Percentiles rank a stretch among this genome's conserved stretches.
Evolutionary conservation across 2,329 filamentous ascomycete species (phyloP).

Genomic region (Fusarium sp.): DNA sequence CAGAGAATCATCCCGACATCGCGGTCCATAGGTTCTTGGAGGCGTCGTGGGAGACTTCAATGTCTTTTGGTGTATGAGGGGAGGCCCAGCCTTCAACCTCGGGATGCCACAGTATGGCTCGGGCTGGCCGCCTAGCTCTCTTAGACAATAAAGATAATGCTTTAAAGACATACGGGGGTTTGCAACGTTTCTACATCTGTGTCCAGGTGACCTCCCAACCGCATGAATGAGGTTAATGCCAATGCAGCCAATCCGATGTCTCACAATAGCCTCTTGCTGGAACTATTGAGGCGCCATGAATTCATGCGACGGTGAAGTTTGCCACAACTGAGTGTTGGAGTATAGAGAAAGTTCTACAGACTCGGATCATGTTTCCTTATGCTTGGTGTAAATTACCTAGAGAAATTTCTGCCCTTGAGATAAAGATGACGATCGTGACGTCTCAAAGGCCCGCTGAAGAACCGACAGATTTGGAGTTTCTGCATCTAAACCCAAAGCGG

Average conservation of each 20-base stretch:
- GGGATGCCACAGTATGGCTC: not conserved
- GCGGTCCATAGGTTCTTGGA: not conserved
- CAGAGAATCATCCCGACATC: not conserved
- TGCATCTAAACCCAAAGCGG: slow-evolving; percentile 34
- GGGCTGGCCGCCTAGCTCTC: not conserved
- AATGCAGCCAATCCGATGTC: slow-evolving; percentile 4
- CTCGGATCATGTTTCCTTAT: not conserved
- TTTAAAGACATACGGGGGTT: not conserved
- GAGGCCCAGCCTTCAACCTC: not conserved
- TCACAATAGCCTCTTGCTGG: not conserved
- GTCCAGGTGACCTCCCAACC: not conserved
- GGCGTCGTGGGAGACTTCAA: not conserved
- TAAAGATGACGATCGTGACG: slow-evolving; percentile 1
- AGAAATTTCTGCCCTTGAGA: not conserved
- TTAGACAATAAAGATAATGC: not conserved
- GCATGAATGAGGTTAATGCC: slow-evolving; percentile 2
- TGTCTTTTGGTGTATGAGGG: not conserved
- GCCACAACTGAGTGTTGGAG: not conserved
- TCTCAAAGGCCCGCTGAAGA: not conserved
- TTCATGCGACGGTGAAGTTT: not conserved
- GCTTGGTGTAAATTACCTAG: not conserved
- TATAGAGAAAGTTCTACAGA: not conserved
- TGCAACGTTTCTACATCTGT: not conserved
- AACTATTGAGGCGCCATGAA: not conserved
- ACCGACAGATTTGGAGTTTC: slow-evolving; percentile 17